Evolutionary conservation across 1,139 yeast species (phyloP), one percentile per base, ranked within the genome.

Genomic region (Hyphopichia pseudoburtonii): DNA sequence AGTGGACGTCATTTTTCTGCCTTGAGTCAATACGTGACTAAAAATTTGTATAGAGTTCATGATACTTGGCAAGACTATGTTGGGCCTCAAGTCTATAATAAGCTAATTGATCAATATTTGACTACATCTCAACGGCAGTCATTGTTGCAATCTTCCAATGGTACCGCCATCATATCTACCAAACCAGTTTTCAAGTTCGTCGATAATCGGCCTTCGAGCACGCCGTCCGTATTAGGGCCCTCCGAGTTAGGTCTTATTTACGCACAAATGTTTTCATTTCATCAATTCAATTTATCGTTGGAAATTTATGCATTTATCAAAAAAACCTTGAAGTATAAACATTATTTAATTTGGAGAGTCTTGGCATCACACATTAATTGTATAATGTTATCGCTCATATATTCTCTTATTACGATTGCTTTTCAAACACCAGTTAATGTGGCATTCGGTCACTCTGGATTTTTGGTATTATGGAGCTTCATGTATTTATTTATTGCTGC

Each of bases 391-490:
- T 73, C 84, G 0, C 58, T 82, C 36, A 73, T 78, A 34, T 79
- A 77, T 49, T 66, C 78, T 21, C 56, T 80, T 28, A 76, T 79
- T 5, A 73, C 86, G n/a, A 70, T 80, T 6, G 82, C 82, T 1
- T 82, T 76, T 60, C 78, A 73, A 44, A 66, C 79, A 8, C 73
- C 80, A 41, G 73, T 78, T 42, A 69, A 72, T 9, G 41, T 44
- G 10, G 65, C 83, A 0, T 81, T 74, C 52, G 87, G 86, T 1
- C 63, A 62, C 33, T 69, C 74, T 5, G 89, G 89, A 1, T 83
- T 82, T 52, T 60, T 82, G 29, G 76, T 82, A 2, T 74, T 73
- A 44, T 83, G 89, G 89, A 60, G 78, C 68, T 56, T 79, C 29
- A 76, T 78, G 29, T 82, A 71, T 59, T 52, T 82, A 38, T 70